A percentile compares a stretch with the other conserved stretches of the same genome.
Evolutionary conservation across 441 rosid species (phyloP).

Genomic region (Aleurites moluccanus): DNA sequence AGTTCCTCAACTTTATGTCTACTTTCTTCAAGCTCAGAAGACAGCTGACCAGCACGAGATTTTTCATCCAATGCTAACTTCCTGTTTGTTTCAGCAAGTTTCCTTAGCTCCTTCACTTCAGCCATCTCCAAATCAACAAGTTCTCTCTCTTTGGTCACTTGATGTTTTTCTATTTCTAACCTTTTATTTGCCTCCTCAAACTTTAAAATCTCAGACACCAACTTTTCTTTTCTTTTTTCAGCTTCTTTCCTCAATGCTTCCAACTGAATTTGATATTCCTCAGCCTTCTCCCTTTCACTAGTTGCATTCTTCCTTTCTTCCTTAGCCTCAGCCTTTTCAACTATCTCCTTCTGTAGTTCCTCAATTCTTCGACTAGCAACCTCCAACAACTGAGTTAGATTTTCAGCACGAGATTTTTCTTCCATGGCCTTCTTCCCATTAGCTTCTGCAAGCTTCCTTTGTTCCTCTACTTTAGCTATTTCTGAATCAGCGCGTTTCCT

Average conservation of each 20-base stretch:
- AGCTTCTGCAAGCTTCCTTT: conserved; percentile 56
- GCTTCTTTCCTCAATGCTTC: conserved; percentile 49
- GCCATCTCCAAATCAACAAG: conserved; percentile 54
- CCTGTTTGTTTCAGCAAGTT: conserved; percentile 40
- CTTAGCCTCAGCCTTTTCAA: conserved; percentile 46
- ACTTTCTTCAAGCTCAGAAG: conserved; percentile 47
- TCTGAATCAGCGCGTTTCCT: conserved; percentile 57
- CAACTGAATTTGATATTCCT: conserved; percentile 46
- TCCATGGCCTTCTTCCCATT: conserved; percentile 43
- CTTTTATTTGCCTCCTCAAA: conserved; percentile 43
- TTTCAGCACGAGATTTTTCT: conserved; percentile 44
- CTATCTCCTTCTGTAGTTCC: conserved; percentile 40
- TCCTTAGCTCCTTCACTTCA: conserved; percentile 53
- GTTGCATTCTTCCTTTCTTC: conserved; percentile 48
- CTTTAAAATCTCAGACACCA: conserved; percentile 46
- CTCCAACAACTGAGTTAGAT: conserved; percentile 46
- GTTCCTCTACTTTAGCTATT: conserved; percentile 56
- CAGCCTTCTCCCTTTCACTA: conserved; percentile 46
- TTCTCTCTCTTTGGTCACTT: conserved; percentile 49
- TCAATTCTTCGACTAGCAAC: conserved; percentile 37
- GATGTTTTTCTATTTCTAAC: conserved; percentile 21
- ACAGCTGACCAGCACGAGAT: conserved; percentile 44
- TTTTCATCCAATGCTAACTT: conserved; percentile 48
- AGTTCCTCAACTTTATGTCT: conserved; percentile 45
- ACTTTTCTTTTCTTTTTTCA: conserved; percentile 48